Evolutionary conservation across 2,329 filamentous ascomycete genomes (phyloP).

Genomic region (Aspergillus floridensis): DNA sequence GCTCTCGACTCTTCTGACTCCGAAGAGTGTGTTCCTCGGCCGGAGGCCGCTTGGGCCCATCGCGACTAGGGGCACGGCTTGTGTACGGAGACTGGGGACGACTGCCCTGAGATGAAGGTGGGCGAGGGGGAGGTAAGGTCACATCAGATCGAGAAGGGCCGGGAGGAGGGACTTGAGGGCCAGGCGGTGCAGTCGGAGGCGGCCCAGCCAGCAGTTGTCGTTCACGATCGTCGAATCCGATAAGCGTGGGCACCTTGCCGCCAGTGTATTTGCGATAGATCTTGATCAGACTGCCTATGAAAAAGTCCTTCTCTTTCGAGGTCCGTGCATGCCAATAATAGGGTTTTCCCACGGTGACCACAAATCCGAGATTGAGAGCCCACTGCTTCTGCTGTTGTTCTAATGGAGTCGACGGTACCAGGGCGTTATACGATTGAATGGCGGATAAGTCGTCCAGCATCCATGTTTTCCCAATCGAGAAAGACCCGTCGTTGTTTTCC

Average conservation of each 20-base stretch:
- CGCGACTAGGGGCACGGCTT: slow-evolving; percentile 37
- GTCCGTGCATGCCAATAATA: slow-evolving; percentile 97
- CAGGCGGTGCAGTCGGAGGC: slow-evolving; percentile 13
- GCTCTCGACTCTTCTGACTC: slow-evolving; percentile 40
- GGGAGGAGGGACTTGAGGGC: slow-evolving; percentile 24
- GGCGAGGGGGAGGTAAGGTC: slow-evolving; percentile 25
- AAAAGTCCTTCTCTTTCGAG: slow-evolving; percentile 97
- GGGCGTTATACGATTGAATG: slow-evolving; percentile 76
- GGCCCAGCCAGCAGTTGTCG: slow-evolving; percentile 69
- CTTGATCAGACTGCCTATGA: slow-evolving; percentile 92
- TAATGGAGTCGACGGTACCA: slow-evolving; percentile 56
- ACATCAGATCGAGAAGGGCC: slow-evolving; percentile 24
- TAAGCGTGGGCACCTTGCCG: slow-evolving; percentile 72
- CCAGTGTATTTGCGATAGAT: slow-evolving; percentile 96
- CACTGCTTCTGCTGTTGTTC: slow-evolving; percentile 66
- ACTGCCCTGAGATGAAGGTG: slow-evolving; percentile 28
- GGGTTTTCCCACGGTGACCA: slow-evolving; percentile 84
- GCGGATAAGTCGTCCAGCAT: slow-evolving; percentile 82
- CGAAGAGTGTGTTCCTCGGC: slow-evolving; percentile 39
- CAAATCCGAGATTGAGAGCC: slow-evolving; percentile 80
- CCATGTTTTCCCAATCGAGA: slow-evolving; percentile 98
- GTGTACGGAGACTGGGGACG: slow-evolving; percentile 31
- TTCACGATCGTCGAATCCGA: slow-evolving; percentile 79
- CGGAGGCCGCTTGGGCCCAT: slow-evolving; percentile 33
- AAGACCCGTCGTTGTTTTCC: slow-evolving; percentile 89